Evolutionary conservation across 1,139 yeast genomes (phyloP).

Genomic region (Geotrichum siamense): DNA sequence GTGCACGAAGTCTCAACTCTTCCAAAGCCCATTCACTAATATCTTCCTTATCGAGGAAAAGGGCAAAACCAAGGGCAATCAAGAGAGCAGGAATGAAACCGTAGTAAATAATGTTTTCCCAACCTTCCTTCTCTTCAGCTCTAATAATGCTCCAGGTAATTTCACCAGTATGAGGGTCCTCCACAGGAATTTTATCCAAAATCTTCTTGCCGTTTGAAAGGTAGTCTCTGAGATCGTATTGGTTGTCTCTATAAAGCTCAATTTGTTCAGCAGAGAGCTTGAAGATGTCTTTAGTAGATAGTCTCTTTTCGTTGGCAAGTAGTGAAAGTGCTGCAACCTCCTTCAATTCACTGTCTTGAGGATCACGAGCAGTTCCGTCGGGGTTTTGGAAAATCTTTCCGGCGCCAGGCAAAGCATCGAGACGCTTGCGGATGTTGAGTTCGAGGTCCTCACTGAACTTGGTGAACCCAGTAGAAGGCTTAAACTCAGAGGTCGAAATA

Average conservation of each 20-base stretch:
- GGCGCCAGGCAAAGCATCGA: conserved; percentile 30
- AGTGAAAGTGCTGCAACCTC: conserved; percentile 66
- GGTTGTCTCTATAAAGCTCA: conserved; percentile 54
- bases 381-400: conserved; percentile 54
- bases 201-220: conserved; percentile 54
- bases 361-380: conserved; percentile 70
- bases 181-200: conserved; percentile 78
- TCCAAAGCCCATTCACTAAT: conserved; percentile 72
- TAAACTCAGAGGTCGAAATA: conserved; percentile 15
- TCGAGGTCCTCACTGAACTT: conserved; percentile 28
- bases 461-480: conserved; percentile 18
- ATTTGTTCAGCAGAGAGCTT: conserved; percentile 53
- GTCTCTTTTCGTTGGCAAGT: conserved; percentile 52
- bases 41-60: conserved; percentile 42
- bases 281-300: conserved; percentile 53
- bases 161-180: conserved; percentile 70
- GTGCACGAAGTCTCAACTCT: conserved; percentile 74
- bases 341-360: conserved; percentile 65
- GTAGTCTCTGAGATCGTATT: conserved; percentile 55
- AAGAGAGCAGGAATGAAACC: conserved; percentile 62
- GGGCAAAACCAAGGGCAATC: conserved; percentile 40
- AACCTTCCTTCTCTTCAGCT: conserved; percentile 73
- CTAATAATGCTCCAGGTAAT: conserved; percentile 74
- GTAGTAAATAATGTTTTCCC: conserved; percentile 70
- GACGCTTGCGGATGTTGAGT: conserved; percentile 29